Evolutionary conservation across 1,139 yeast species (phyloP).

Genomic region (Candida smagusa): DNA sequence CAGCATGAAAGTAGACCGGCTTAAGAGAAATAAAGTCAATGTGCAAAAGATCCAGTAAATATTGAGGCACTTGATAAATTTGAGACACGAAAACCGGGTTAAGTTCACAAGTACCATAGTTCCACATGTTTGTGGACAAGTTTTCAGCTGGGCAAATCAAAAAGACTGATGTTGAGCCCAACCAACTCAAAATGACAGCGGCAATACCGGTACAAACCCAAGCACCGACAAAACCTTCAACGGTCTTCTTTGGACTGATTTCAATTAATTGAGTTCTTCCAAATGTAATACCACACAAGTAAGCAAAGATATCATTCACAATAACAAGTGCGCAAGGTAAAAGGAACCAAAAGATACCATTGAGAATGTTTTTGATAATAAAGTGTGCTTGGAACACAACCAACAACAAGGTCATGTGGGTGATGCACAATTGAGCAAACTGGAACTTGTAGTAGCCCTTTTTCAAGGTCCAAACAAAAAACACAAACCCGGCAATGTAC

Average conservation of each 20-base stretch:
- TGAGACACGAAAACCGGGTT: slow-evolving; percentile 87
- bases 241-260: slow-evolving; percentile 94
- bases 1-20: slow-evolving; percentile 88
- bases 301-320: slow-evolving; percentile 94
- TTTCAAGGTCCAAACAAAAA: slow-evolving; percentile 85
- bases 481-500: slow-evolving; percentile 83
- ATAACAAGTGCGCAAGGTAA: slow-evolving; percentile 90
- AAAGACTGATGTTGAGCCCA: slow-evolving; percentile 65
- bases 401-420: slow-evolving; percentile 88
- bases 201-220: slow-evolving; percentile 89
- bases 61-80: slow-evolving; percentile 69
- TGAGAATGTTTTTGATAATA: slow-evolving; percentile 83
- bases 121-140: slow-evolving; percentile 53
- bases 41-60: slow-evolving; percentile 46
- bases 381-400: slow-evolving; percentile 95
- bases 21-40: slow-evolving; percentile 57
- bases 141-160: slow-evolving; percentile 83
- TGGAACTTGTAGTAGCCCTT: slow-evolving; percentile 90
- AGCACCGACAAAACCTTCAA: slow-evolving; percentile 96
- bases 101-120: slow-evolving; percentile 63
- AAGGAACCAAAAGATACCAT: slow-evolving; percentile 92
- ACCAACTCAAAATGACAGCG: slow-evolving; percentile 62
- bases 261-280: slow-evolving; percentile 91
- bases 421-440: slow-evolving; percentile 88
- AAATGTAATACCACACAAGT: slow-evolving; percentile 93